Percentiles rank a stretch among this genome's conserved stretches.
phyloP scores from a whole-genome alignment of 192 early-diverging fungal genomes.

The Oehlia diaphana region DNA sequence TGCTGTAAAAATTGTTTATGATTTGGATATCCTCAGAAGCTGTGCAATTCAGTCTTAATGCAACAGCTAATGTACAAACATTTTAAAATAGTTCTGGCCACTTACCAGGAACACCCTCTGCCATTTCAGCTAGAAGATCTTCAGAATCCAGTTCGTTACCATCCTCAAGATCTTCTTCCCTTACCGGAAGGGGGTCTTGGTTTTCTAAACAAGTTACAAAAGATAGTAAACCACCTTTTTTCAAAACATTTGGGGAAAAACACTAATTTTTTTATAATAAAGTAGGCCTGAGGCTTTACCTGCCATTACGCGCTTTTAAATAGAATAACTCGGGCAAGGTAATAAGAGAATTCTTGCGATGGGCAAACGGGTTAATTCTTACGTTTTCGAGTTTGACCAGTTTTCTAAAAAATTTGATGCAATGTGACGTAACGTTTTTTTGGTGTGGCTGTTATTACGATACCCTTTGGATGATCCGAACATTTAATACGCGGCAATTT shows the following conservation, averaged over 20 bases:
- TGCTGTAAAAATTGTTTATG: too few species aligned
- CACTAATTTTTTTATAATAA: neutral
- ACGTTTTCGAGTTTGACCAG: neutral
- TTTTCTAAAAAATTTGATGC: neutral
- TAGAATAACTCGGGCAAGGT: neutral
- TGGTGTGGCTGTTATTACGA: neutral
- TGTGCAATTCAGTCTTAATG: neutral
- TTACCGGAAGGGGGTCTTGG: conserved; percentile 24
- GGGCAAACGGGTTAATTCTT: neutral
- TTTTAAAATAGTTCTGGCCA: neutral
- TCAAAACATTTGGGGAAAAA: neutral
- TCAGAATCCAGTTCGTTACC: conserved; percentile 10
- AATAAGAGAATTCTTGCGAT: neutral
- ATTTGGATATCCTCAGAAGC: neutral
- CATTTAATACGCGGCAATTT: neutral
- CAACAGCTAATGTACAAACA: neutral
- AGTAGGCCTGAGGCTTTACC: neutral
- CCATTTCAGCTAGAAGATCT: conserved; percentile 7
- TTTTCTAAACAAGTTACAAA: conserved; percentile 7
- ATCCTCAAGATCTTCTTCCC: conserved; percentile 28
- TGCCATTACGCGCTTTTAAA: neutral
- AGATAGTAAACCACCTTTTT: neutral
- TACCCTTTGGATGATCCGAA: too few species aligned
- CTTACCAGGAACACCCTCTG: conserved; percentile 21
- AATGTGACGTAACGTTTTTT: neutral